phyloP scores from a whole-genome alignment of 176 grass and related monocot species.

The Poa annua region DNA sequence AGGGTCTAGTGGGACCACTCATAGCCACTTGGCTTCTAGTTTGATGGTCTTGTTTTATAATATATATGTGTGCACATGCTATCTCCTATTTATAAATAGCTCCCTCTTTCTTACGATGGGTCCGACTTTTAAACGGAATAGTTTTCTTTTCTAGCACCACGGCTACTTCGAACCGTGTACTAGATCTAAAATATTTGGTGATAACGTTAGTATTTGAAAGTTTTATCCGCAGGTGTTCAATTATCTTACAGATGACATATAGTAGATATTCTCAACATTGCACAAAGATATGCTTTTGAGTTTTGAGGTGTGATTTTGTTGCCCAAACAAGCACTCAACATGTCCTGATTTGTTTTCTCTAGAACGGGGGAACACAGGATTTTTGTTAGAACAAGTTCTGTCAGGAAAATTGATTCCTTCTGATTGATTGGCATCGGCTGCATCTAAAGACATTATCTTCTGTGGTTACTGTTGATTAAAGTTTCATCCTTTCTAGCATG shows the following conservation, averaged over 20 bases:
- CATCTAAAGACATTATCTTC: background rate
- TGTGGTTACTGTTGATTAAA: background rate
- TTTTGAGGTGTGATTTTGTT: background rate
- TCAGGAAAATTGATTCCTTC: background rate
- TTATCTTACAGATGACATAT: background rate
- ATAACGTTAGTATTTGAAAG: background rate
- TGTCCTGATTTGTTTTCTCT: background rate
- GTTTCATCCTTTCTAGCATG: background rate
- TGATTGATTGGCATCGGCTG: background rate
- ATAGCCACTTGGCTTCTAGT: background rate
- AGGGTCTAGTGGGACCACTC: background rate
- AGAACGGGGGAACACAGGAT: background rate
- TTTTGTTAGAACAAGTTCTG: background rate
- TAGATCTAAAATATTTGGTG: background rate
- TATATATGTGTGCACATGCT: too few relatives aligned
- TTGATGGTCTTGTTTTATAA: background rate
- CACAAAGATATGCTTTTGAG: background rate
- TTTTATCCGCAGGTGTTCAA: background rate
- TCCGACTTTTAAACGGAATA: background rate
- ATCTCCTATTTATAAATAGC: background rate
- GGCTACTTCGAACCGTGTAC: background rate
- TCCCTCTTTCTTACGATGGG: background rate
- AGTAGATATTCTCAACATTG: background rate
- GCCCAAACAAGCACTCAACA: background rate
- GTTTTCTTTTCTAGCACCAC: background rate